Evolutionary conservation across 31 red algal genomes (phyloP), one percentile per base, ranked within the genome.

Genomic region (Endocladia muricata): DNA sequence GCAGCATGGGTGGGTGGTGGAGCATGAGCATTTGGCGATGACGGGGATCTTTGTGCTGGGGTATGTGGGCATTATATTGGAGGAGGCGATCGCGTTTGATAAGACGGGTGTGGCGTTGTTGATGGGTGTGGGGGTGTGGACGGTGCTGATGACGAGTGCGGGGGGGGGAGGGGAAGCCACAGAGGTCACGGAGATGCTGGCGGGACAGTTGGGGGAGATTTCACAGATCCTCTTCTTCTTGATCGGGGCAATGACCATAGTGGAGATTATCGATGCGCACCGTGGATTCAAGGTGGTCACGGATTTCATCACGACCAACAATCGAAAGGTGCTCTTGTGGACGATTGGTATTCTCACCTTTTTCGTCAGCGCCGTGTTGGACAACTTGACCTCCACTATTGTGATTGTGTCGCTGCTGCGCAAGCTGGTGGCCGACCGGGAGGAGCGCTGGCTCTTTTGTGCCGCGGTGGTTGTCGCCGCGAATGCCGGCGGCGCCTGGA

Each of bases 231-330:
- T 95, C 22, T 95, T 95, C 77, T 99, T 99, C 41, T 78, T 99
- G 26, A 77, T 95, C 48, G 97, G 92, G 37, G 97, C 97, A 11
- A 93, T 93, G 92, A 93, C 92, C 39, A 95, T 95, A 64, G 97
- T 99, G 32, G 97, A 99, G 77, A 93, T 99, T 59, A 74, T 99
- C 6, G 97, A 99, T 52, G 84, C 87, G 33, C 97, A 99, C 61
- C 60, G 81, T 26, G 97, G 92, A 9, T 99, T 99, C 73, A 88
- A 91, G 32, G 85, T 95, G 38, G 91, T 99, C 47, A 99, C 97
- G 13, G 86, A 95, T 41, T 73, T 69, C n/a, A 95, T 99, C 41
- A 85, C 73, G 8, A 95, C 82, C 19, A 85, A 85, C 48, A 85
- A 78, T 36, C 75, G 81, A 31, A 87, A 78, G 28, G 41, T 73